A percentile compares a stretch with the other conserved stretches of the same genome.
phyloP scores from a whole-genome alignment of 2,329 filamentous ascomycete genomes.

The Pseudogymnoascus sp. region DNA sequence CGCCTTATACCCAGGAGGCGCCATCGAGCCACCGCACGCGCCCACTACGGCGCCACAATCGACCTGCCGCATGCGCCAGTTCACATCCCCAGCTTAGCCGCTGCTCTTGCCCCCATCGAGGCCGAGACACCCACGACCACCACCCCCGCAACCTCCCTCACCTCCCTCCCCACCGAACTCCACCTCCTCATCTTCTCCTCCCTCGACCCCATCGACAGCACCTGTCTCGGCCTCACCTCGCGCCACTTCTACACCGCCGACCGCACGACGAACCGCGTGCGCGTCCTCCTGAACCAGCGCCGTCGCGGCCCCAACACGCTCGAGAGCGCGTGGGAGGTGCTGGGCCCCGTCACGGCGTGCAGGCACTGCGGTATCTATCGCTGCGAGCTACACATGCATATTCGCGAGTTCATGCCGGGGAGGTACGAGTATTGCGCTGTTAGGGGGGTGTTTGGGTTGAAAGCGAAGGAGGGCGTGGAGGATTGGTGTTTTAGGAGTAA shows the following conservation, averaged over 20 bases:
- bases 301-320: constrained; percentile 56
- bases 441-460: constrained; percentile 48
- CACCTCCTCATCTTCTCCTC: constrained; percentile 56
- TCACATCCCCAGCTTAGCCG: neutral
- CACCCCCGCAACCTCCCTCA: constrained; percentile 27
- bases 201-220: constrained; percentile 58
- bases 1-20: constrained; percentile 18
- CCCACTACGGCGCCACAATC: neutral
- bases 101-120: neutral
- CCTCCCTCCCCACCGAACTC: constrained; percentile 51
- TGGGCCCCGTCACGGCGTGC: constrained; percentile 53
- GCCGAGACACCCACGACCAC: neutral
- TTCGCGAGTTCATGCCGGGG: constrained; percentile 53
- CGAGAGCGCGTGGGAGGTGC: constrained; percentile 57
- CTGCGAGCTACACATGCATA: constrained; percentile 58
- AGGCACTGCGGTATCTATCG: constrained; percentile 54
- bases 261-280: constrained; percentile 45
- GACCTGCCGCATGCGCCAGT: neutral
- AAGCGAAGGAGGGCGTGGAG: constrained; percentile 41
- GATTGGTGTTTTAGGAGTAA: constrained; percentile 53
- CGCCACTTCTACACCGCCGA: constrained; percentile 54
- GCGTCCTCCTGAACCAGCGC: constrained; percentile 49
- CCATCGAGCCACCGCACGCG: neutral
- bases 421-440: constrained; percentile 55
- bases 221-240: constrained; percentile 54